These are phyloP conservation scores for Penicillium oxalicum DNA, from an alignment of 2,329 filamentous ascomycete genomes.

Conservation along the genomic window DNA sequence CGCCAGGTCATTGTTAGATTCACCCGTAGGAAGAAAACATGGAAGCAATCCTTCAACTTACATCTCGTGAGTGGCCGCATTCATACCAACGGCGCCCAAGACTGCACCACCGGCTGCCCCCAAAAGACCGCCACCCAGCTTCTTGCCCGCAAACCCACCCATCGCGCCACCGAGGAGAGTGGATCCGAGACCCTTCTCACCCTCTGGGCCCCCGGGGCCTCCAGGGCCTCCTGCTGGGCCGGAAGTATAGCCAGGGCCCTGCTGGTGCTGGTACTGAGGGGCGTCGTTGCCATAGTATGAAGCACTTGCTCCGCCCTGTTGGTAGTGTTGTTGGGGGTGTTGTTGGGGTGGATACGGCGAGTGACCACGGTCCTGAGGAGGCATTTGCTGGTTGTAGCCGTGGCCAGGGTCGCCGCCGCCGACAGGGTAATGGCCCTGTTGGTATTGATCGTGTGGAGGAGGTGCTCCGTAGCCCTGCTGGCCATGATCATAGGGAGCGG, in stretches of 20 bases:
- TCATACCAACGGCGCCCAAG: slow-evolving; percentile 17
- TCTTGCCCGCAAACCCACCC: slow-evolving; percentile 17
- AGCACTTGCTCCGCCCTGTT: slow-evolving; percentile 23
- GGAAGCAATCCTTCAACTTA: slow-evolving; percentile 5
- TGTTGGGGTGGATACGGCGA: slow-evolving; percentile 22
- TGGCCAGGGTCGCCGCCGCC: slow-evolving; percentile 14
- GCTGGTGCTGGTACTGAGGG: slow-evolving; percentile 16
- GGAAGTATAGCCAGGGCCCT: slow-evolving; percentile 10
- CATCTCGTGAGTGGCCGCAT: slow-evolving; percentile 14
- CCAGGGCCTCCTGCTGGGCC: slow-evolving; percentile 6
- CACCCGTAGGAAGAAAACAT: background rate
- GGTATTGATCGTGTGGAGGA: slow-evolving; percentile 11
- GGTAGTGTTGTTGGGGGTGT: slow-evolving; percentile 18
- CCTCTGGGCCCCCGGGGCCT: slow-evolving; percentile 13
- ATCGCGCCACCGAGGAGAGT: slow-evolving; percentile 18
- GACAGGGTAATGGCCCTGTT: slow-evolving; percentile 13
- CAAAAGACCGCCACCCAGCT: slow-evolving; percentile 13
- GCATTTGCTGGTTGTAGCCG: slow-evolving; percentile 18
- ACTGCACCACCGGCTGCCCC: slow-evolving; percentile 17
- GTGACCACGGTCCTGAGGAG: slow-evolving; percentile 23
- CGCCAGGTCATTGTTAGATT: background rate
- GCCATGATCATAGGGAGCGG: slow-evolving; percentile 13
- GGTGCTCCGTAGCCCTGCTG: slow-evolving; percentile 8
- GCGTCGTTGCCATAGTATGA: slow-evolving; percentile 26
- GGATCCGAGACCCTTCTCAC: slow-evolving; percentile 18